Evolutionary conservation across 139 green algal species (phyloP).

Genomic region (Volvox africanus): DNA sequence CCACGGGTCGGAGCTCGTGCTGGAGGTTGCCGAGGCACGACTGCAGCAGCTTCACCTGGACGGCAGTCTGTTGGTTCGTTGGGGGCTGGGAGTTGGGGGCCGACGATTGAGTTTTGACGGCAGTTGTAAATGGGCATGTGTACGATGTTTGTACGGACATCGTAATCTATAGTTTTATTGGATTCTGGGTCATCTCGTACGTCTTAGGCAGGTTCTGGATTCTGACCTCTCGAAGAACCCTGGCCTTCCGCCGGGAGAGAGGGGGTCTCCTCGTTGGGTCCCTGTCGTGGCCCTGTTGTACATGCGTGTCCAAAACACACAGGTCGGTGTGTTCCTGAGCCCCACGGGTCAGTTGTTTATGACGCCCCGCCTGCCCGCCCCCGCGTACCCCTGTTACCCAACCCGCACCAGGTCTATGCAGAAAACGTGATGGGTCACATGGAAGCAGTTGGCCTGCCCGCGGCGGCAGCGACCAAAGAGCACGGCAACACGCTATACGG

Average conservation of each 20-base stretch:
- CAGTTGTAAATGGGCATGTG: not conserved
- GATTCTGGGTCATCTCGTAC: no score
- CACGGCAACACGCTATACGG: slow-evolving; percentile 6
- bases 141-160: no score
- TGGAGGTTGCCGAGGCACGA: slow-evolving; percentile 85
- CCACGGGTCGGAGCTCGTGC: slow-evolving; percentile 66
- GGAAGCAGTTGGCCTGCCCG: not conserved
- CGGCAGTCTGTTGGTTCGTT: slow-evolving; percentile 82
- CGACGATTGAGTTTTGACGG: not conserved
- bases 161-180: no score
- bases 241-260: no score
- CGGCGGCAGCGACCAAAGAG: not conserved
- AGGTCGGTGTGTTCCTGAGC: no score
- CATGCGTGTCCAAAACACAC: no score
- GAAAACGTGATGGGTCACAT: slow-evolving; percentile 57
- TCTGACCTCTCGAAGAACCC: no score
- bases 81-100: not conserved
- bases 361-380: no score
- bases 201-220: no score
- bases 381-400: not conserved
- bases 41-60: slow-evolving; percentile 78
- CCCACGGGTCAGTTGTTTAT: no score
- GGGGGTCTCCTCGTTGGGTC: no score
- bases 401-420: slow-evolving; percentile 32
- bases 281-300: no score